A percentile compares a stretch with the other conserved stretches of the same genome.
Evolutionary conservation across 1,284 basidiomycete genomes (phyloP).

Genomic region (Heterobasidion irregulare): DNA sequence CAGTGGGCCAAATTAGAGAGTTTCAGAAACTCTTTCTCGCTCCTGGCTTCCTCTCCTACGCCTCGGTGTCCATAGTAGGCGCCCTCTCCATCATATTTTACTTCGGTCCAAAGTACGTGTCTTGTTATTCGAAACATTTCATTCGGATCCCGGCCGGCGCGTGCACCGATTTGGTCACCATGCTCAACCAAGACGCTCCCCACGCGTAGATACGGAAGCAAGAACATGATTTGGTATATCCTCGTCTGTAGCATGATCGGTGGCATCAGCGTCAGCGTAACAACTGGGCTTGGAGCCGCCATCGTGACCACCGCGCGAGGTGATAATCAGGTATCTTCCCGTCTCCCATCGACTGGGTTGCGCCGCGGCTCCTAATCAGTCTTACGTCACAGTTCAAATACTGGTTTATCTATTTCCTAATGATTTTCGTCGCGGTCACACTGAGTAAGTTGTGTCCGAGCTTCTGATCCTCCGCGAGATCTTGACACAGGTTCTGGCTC

Average conservation of each 20-base stretch:
- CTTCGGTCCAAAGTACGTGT: conserved; percentile 60
- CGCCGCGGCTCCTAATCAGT: neutral
- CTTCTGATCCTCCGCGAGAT: conserved; percentile 2
- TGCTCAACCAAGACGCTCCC: no score
- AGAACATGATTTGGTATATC: conserved; percentile 95
- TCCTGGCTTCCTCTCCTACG: conserved; percentile 83
- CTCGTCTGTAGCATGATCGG: conserved; percentile 93
- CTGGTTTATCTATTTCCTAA: conserved; percentile 85
- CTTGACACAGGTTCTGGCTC: conserved; percentile 15
- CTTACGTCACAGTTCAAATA: conserved; percentile 46
- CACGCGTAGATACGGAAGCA: conserved; percentile 68
- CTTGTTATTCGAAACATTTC: neutral
- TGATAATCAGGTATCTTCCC: conserved; percentile 66
- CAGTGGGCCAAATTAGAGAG: conserved; percentile 71
- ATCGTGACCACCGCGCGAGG: conserved; percentile 86
- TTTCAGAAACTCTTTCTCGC: conserved; percentile 84
- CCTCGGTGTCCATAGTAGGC: conserved; percentile 49
- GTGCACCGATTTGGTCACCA: neutral
- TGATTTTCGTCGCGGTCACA: conserved; percentile 81
- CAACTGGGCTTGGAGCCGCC: conserved; percentile 87
- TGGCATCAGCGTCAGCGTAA: conserved; percentile 93
- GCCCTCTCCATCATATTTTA: conserved; percentile 69
- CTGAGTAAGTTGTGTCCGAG: conserved; percentile 55
- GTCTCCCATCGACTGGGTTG: neutral
- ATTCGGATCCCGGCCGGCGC: neutral